Base-by-base conservation (phyloP, 2,329 filamentous ascomycete genomes). In the Thielaviopsis euricoi region DNA sequence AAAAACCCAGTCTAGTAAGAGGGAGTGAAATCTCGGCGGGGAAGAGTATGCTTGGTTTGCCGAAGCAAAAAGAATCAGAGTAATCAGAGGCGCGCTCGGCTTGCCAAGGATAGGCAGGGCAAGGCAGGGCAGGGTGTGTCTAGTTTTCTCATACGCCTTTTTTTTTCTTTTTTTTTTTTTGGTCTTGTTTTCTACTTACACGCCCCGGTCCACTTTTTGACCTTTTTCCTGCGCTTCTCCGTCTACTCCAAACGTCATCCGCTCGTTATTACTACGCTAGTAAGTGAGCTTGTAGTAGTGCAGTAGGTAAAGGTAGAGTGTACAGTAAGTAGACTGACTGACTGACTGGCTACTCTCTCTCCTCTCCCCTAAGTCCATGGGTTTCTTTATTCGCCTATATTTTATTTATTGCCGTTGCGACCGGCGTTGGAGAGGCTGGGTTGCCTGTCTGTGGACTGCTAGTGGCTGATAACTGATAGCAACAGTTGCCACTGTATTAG, bases 201-300 rank as follows among this genome's bases (percentile, higher is more conserved):
- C 46, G 46, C 55, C 55, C 53, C 52, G 25, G 46, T 48, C 55
- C 55, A n/a, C n/a, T n/a, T n/a, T n/a, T n/a, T n/a, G 37, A 46
- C 50, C 12, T 52, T 56, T 21, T 48, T 33, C 23, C 25, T 22
- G 29, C 46, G 25, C 46, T 51, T 52, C 29, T 33, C 29, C 9
- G 26, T 17, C 51, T 56, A 56, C 55, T 29, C 55, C 55, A 56
- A 56, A 56, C 55, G 55, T 56, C 55, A 56, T 56, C 48, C 48
- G 43, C 25, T 23, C 37, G 43, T 56, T 46, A 46, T 56, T 29
- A 25, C 52, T 51, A 43, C n/a, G n/a, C n/a, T n/a, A n/a, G n/a
- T n/a, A n/a, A n/a, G n/a, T n/a, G n/a, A n/a, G n/a, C n/a, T n/a
- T n/a, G n/a, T n/a, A n/a, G n/a, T n/a, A n/a, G n/a, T n/a, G n/a